Evolutionary conservation across 2,329 filamentous ascomycete genomes (phyloP).

Genomic region (Trichoderma brevicompactum): DNA sequence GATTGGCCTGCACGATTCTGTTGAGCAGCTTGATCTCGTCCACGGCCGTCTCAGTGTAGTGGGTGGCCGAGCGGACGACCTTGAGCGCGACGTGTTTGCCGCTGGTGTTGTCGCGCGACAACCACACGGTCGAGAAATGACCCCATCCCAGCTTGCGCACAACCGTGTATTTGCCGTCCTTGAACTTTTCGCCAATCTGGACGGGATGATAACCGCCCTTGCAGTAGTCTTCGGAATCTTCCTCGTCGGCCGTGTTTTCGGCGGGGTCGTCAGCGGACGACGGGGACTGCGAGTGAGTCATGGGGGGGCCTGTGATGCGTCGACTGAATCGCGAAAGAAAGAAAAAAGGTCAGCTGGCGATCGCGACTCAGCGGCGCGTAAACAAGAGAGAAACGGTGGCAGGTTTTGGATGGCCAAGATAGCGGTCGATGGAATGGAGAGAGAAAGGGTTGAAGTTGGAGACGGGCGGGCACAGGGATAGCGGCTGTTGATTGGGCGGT

Average conservation of each 20-base stretch:
- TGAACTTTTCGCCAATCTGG: slow-evolving; percentile 92
- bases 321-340: slow-evolving; percentile 40
- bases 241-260: slow-evolving; percentile 95
- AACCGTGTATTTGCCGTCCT: slow-evolving; percentile 94
- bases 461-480: slow-evolving; percentile 22
- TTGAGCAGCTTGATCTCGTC: slow-evolving; percentile 99
- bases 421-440: slow-evolving; percentile 8
- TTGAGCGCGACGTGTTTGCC: slow-evolving; percentile 97
- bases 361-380: slow-evolving; percentile 2
- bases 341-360: slow-evolving; percentile 13
- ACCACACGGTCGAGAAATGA: slow-evolving; percentile 97
- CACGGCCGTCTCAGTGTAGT: slow-evolving; percentile 98
- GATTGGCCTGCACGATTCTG: slow-evolving; percentile 94
- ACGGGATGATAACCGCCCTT: slow-evolving; percentile 99
- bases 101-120: slow-evolving; percentile 79
- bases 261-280: slow-evolving; percentile 81
- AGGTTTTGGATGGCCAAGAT: slow-evolving; percentile 2
- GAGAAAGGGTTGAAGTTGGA: slow-evolving; percentile 23
- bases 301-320: slow-evolving; percentile 40
- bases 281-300: slow-evolving; percentile 75
- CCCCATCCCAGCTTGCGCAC: slow-evolving; percentile 98
- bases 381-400: background rate
- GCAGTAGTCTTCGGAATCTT: slow-evolving; percentile 99
- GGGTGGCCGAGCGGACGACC: slow-evolving; percentile 93
- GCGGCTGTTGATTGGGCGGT: slow-evolving; percentile 24